Evolutionary conservation across 2,329 filamentous ascomycete species (phyloP).

Genomic region (Emergomyces africanus): DNA sequence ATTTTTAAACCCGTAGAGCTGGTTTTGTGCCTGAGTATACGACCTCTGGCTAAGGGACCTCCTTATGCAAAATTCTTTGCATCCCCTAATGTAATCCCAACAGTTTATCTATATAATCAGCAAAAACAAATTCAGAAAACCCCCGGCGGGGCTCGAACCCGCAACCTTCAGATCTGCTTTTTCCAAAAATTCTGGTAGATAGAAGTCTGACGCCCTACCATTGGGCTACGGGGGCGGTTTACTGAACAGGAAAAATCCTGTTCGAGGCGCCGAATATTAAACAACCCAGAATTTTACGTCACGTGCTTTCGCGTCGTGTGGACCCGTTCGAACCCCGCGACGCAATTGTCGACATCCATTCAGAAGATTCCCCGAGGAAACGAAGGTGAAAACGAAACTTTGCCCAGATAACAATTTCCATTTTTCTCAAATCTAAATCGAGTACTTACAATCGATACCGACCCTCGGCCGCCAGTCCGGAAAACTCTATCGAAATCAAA

Average conservation of each 20-base stretch:
- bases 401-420: background rate
- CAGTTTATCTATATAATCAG: background rate
- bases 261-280: too few relatives aligned
- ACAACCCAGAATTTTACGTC: too few relatives aligned
- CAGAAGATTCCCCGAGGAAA: too few relatives aligned
- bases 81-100: too few relatives aligned
- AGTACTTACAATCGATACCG: background rate
- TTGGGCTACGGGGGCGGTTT: background rate
- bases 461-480: background rate
- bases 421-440: background rate
- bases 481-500: background rate
- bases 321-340: too few relatives aligned
- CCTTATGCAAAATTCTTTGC: too few relatives aligned
- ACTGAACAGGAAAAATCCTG: too few relatives aligned
- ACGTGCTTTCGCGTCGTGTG: constrained; percentile 2
- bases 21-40: background rate
- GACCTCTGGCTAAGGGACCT: too few relatives aligned
- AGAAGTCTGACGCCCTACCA: background rate
- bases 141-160: background rate
- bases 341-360: too few relatives aligned
- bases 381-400: background rate
- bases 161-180: background rate
- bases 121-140: background rate
- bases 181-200: background rate
- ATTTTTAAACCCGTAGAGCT: background rate